Evolutionary conservation across 345 rosid species (phyloP).

Genomic region (Angophora floribunda): DNA sequence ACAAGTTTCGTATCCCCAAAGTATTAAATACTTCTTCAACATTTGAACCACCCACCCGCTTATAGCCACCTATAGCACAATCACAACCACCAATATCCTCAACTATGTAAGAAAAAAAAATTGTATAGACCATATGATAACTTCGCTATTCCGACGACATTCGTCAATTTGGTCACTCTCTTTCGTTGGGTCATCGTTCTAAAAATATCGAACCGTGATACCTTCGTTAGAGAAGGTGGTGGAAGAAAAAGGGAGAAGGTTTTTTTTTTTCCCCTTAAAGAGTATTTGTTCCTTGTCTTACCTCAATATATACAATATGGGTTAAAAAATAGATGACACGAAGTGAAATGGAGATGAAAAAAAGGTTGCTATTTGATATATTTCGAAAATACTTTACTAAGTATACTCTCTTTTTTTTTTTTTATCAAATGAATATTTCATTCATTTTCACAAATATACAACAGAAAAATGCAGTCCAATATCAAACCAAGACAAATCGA

Average conservation of each 20-base stretch:
- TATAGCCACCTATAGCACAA: not conserved
- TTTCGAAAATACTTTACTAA: no score
- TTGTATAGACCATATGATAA: not conserved
- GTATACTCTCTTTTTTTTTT: no score
- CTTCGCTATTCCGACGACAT: not conserved
- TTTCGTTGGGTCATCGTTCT: not conserved
- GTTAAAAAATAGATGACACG: not conserved
- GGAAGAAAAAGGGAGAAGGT: not conserved
- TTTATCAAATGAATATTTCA: no score
- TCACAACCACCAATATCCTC: not conserved
- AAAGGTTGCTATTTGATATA: not conserved
- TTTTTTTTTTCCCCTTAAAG: not conserved
- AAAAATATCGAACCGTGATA: not conserved
- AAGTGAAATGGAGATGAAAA: not conserved
- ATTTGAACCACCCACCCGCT: not conserved
- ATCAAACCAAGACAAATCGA: no score
- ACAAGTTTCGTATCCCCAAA: not conserved
- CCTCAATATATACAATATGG: not conserved
- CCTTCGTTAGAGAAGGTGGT: not conserved
- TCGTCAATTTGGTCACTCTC: not conserved
- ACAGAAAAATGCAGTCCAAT: accelerated
- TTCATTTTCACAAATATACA: no score
- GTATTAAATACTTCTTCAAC: not conserved
- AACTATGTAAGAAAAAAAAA: no score
- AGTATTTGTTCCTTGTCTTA: not conserved